A percentile compares a stretch with the other conserved stretches of the same genome.
Conservation (phyloP, 192 early-diverging fungal genomes). For the Hyaloraphidium curvatum region DNA sequence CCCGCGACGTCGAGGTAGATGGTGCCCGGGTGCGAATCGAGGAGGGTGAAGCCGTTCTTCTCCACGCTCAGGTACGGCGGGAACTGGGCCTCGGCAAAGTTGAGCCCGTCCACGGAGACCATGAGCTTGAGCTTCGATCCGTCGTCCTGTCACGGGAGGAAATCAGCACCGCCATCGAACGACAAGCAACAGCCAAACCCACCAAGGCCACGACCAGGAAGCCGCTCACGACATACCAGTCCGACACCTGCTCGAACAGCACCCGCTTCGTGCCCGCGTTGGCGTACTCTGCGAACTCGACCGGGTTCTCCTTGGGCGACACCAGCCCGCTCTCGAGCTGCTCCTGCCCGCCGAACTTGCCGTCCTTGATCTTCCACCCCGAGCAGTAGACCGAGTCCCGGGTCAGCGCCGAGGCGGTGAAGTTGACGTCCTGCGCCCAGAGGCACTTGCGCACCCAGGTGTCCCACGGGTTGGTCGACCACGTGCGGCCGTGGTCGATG, state of each 20-base stretch:
- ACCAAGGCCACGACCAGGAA: constrained; percentile 62
- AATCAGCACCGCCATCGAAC: not conserved
- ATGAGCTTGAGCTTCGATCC: constrained; percentile 41
- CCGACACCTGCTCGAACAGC: constrained; percentile 49
- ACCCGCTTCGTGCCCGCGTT: constrained; percentile 20
- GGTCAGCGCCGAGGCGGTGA: constrained; percentile 23
- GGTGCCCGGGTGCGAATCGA: constrained; percentile 56
- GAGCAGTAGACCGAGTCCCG: constrained; percentile 60
- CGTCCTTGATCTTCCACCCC: constrained; percentile 36
- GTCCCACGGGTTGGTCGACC: constrained; percentile 42
- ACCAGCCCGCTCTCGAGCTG: constrained; percentile 14
- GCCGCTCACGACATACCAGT: constrained; percentile 57
- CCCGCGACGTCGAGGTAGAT: constrained; percentile 56
- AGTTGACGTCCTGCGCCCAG: constrained; percentile 30
- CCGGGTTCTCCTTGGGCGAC: constrained; percentile 37
- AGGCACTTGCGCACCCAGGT: constrained; percentile 72
- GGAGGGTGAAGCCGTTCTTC: constrained; percentile 61
- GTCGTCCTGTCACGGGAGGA: constrained; percentile 14
- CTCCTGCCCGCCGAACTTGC: constrained; percentile 30
- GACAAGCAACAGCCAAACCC: constrained; percentile 8
- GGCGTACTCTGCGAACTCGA: constrained; percentile 34
- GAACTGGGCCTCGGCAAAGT: constrained; percentile 55
- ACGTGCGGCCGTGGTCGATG: constrained; percentile 44
- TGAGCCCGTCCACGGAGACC: constrained; percentile 55
- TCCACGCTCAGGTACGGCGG: constrained; percentile 59